These are phyloP conservation scores for Conticribra guillardii DNA, from an alignment of 108 stramenopile species.

Conservation along the genomic window DNA sequence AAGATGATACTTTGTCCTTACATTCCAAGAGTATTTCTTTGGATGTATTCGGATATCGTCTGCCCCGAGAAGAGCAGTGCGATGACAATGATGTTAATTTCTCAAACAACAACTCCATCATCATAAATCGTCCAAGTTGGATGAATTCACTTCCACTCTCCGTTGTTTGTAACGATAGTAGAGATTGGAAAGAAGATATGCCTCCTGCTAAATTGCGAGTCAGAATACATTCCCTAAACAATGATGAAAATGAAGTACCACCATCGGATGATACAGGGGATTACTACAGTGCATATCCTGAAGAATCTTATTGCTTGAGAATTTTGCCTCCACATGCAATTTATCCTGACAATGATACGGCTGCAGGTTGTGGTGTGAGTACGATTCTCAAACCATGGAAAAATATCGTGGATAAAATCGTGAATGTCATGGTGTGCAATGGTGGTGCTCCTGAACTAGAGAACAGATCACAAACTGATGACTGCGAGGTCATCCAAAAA, in stretches of 20 bases:
- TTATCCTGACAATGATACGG: slow-evolving; percentile 17
- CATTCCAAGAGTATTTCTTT: slow-evolving; percentile 5
- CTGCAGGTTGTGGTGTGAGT: slow-evolving; percentile 17
- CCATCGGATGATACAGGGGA: slow-evolving; percentile 1
- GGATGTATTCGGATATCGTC: slow-evolving; percentile 39
- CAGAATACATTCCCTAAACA: slow-evolving; percentile 23
- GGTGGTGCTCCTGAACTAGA: slow-evolving; percentile 11
- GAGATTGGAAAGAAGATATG: neutral
- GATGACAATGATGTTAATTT: neutral
- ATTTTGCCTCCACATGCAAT: slow-evolving; percentile 14
- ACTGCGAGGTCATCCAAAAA: neutral
- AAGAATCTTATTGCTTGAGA: slow-evolving; percentile 32
- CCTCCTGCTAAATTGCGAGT: slow-evolving; percentile 4
- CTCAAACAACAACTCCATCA: slow-evolving; percentile 1
- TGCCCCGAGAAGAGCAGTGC: neutral
- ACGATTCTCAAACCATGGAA: slow-evolving; percentile 57
- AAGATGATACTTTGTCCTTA: neutral
- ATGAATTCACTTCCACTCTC: slow-evolving; percentile 42
- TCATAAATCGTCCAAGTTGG: slow-evolving; percentile 42
- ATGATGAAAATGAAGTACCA: slow-evolving; percentile 6
- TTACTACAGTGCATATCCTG: slow-evolving; percentile 34
- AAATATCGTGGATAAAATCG: slow-evolving; percentile 43
- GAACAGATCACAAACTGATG: neutral
- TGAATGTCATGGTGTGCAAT: slow-evolving; percentile 10
- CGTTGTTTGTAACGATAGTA: slow-evolving; percentile 8